Percentiles rank a stretch among this genome's conserved stretches.
Conservation (phyloP, 176 grass and related monocot species). For the Lolium rigidum region DNA sequence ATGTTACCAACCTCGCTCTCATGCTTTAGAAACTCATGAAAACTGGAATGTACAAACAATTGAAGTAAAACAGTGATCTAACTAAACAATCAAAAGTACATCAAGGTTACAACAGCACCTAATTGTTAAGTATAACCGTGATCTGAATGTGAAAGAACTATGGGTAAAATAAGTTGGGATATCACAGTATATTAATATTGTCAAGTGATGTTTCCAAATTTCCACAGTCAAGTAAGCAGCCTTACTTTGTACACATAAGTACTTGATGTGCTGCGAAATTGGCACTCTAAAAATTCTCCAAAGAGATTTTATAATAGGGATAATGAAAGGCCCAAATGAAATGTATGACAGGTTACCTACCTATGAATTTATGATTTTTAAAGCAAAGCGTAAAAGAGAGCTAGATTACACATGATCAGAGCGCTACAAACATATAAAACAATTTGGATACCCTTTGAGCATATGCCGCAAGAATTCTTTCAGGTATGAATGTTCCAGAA, state of each 20-base stretch:
- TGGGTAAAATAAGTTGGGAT: background rate
- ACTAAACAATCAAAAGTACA: slow-evolving; percentile 32
- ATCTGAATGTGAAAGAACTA: slow-evolving; percentile 19
- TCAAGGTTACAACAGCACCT: slow-evolving; percentile 13
- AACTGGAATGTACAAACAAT: slow-evolving; percentile 54
- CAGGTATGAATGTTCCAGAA: background rate
- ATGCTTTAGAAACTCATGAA: slow-evolving; percentile 95
- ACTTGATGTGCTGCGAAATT: background rate
- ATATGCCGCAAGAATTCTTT: background rate
- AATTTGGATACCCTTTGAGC: background rate
- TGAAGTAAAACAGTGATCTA: slow-evolving; percentile 34
- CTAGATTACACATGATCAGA: slow-evolving; percentile 9
- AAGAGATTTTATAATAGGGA: slow-evolving; percentile 3
- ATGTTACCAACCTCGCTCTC: slow-evolving; percentile 95
- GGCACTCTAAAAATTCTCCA: slow-evolving; percentile 14
- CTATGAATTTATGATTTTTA: background rate
- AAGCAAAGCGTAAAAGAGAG: slow-evolving; percentile 11
- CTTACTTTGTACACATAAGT: slow-evolving; percentile 14
- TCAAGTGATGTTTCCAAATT: background rate
- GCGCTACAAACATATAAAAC: background rate
- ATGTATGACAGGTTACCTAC: background rate
- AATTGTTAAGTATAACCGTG: slow-evolving; percentile 25
- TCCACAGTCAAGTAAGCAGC: background rate
- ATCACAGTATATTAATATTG: background rate
- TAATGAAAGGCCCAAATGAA: slow-evolving; percentile 2